phyloP scores from a whole-genome alignment of 1,139 yeast genomes.

The Yamadazyma atlantica region DNA sequence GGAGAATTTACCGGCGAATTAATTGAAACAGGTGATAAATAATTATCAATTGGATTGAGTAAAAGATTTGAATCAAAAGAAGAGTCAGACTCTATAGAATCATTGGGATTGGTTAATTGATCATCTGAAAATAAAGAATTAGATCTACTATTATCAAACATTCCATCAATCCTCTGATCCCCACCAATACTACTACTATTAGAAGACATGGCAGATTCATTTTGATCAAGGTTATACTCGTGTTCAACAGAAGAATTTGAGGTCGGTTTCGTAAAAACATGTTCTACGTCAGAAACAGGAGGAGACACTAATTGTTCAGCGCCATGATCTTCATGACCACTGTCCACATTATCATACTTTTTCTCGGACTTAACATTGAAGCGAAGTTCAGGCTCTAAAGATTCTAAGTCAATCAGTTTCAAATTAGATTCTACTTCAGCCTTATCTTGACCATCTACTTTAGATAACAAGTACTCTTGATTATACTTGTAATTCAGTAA shows the following conservation, averaged over 20 bases:
- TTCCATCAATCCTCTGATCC: neutral
- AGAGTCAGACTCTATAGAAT: neutral
- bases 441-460: conserved; percentile 1
- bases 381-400: neutral
- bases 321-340: neutral
- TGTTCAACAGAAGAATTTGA: conserved; percentile 1
- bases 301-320: neutral
- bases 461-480: conserved; percentile 10
- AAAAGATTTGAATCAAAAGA: conserved; percentile 4
- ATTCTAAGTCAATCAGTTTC: conserved; percentile 8
- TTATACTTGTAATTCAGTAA: conserved; percentile 17
- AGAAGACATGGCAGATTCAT: neutral
- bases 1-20: conserved; percentile 45
- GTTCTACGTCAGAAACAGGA: conserved; percentile 1
- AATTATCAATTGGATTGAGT: conserved; percentile 18
- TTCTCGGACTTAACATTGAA: neutral
- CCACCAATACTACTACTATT: neutral
- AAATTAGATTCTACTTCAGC: conserved; percentile 5
- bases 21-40: conserved; percentile 47
- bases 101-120: neutral
- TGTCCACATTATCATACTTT: neutral
- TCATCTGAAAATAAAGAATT: neutral
- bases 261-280: neutral
- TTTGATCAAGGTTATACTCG: neutral
- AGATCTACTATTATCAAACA: neutral